phyloP scores from a whole-genome alignment of 805 yeast species.

The Metschnikowia cerradonensis region DNA sequence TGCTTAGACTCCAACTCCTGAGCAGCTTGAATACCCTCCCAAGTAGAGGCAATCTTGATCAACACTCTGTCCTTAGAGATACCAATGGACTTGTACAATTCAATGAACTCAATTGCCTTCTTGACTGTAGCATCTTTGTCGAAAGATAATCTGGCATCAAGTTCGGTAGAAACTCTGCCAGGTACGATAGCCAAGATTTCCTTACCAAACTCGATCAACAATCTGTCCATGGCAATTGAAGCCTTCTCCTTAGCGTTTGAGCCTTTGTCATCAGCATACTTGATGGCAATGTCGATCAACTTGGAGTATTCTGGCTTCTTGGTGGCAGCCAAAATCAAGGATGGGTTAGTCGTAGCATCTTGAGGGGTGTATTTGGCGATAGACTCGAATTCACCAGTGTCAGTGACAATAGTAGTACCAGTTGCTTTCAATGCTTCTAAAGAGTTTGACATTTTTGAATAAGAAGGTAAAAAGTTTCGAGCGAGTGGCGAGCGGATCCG shows the following conservation, averaged over 20 bases:
- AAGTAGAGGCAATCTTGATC: conserved; percentile 96
- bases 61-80: conserved; percentile 84
- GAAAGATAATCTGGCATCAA: conserved; percentile 96
- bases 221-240: conserved; percentile 78
- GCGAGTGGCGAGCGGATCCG: conserved; percentile 3
- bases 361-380: conserved; percentile 98
- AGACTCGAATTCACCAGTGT: conserved; percentile 97
- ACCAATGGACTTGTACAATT: conserved; percentile 79
- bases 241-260: conserved; percentile 64
- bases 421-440: conserved; percentile 90
- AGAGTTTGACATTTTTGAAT: conserved; percentile 47
- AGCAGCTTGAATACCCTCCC: conserved; percentile 99
- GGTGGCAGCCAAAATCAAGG: conserved; percentile 92
- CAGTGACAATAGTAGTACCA: conserved; percentile 96
- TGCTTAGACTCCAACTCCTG: conserved; percentile 86
- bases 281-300: conserved; percentile 87
- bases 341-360: conserved; percentile 99
- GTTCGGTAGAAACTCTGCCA: conserved; percentile 99
- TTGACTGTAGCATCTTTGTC: conserved; percentile 90
- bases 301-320: conserved; percentile 85
- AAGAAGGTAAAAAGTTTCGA: background rate
- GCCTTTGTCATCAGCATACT: conserved; percentile 70
- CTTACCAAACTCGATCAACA: conserved; percentile 93
- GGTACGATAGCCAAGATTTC: conserved; percentile 93
- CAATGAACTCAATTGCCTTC: conserved; percentile 90